Evolutionary conservation across 2,329 filamentous ascomycete genomes (phyloP).

Genomic region (Epicoccum sorghinum): DNA sequence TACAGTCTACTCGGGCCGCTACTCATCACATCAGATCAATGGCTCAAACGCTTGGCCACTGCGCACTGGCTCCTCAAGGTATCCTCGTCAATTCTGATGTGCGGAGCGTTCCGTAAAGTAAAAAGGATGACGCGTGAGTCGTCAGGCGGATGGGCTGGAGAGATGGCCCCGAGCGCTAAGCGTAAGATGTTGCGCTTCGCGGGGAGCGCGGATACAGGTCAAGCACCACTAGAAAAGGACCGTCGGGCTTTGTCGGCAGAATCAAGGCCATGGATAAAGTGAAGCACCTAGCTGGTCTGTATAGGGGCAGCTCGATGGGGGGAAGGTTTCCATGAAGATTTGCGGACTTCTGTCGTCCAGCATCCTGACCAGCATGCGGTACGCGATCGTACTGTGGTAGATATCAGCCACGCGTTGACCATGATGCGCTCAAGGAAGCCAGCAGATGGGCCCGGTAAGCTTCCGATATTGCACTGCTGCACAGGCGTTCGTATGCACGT

Average conservation of each 20-base stretch:
- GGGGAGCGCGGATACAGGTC: constrained; percentile 9
- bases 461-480: constrained; percentile 6
- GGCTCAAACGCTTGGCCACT: not conserved
- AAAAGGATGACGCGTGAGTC: not conserved
- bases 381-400: not conserved
- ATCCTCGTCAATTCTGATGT: not conserved
- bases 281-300: not conserved
- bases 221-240: constrained; percentile 4
- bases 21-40: not conserved
- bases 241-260: constrained; percentile 1
- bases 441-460: constrained; percentile 3
- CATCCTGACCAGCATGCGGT: not conserved
- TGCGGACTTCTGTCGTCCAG: not conserved
- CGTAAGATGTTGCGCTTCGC: constrained; percentile 4
- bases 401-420: not conserved
- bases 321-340: not conserved
- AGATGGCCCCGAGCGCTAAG: constrained; percentile 1
- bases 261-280: not conserved
- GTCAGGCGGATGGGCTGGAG: not conserved
- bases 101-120: not conserved
- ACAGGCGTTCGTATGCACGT: constrained; percentile 10
- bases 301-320: not conserved
- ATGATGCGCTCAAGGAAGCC: not conserved
- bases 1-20: constrained; percentile 13
- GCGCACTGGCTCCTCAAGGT: not conserved